A percentile compares a stretch with the other conserved stretches of the same genome.
phyloP scores from a whole-genome alignment of 2,329 filamentous ascomycete genomes.

The Sporothrix dimorphospora region DNA sequence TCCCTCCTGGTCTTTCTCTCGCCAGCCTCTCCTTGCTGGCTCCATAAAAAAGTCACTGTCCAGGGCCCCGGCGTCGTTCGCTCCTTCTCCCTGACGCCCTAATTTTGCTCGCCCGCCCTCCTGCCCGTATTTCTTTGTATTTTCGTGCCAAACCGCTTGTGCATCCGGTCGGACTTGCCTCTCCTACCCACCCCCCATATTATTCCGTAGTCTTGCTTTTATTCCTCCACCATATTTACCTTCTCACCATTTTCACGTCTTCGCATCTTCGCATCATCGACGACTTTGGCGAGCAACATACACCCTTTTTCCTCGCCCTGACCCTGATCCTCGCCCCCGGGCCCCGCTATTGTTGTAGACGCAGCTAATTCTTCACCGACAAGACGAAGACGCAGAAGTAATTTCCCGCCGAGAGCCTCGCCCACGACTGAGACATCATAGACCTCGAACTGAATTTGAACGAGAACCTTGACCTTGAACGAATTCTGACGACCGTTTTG shows the following conservation, averaged over 20 bases:
- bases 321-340: neutral
- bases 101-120: neutral
- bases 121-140: neutral
- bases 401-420: neutral
- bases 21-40: neutral
- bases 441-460: too few species aligned
- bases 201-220: neutral
- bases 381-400: constrained; percentile 1
- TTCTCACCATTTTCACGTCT: neutral
- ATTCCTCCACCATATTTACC: neutral
- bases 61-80: neutral
- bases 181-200: neutral
- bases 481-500: neutral
- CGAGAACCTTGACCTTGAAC: neutral
- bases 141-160: neutral
- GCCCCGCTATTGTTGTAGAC: neutral
- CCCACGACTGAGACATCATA: neutral
- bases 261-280: neutral
- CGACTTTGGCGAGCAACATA: neutral
- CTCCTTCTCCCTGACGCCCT: neutral
- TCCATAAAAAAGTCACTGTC: constrained; percentile 3
- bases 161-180: constrained; percentile 15
- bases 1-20: too few species aligned
- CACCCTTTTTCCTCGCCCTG: neutral
- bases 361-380: constrained; percentile 17